Evolutionary conservation across 768 basidiomycete species (phyloP), one percentile per base, ranked within the genome.

Genomic region (Mycena galopus): DNA sequence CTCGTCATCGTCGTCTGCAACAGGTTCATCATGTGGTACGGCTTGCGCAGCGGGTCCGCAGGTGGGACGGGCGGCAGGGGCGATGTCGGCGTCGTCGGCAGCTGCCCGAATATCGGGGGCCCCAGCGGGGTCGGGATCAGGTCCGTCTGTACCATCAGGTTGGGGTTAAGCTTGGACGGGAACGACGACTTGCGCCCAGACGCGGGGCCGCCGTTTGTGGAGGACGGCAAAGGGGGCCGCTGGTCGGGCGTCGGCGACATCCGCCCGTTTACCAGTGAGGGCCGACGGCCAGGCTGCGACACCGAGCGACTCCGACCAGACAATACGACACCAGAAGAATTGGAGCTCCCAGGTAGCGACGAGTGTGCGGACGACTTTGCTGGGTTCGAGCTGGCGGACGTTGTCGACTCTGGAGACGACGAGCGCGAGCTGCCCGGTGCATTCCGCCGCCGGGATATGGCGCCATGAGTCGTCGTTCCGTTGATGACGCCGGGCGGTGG

Each of bases 1-100:
- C 90, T 91, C 42, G 86, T 88, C 90, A 97, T 97, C 30, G 95
- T 95, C 62, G 85, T 89, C 71, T 91, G 87, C 42, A 97, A 84
- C 27, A 95, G 88, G 71, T 86, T 85, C 95, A 97, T 96, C 88
- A 97, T 88, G 79, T 96, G 93, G 79, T 96, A 97, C 12, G 96
- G 96, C 77, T 96, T 93, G 51, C 94, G 88, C 59, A 94, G 84
- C 27, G 92, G 86, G 75, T 96, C 94, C 7, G 85, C 83, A 8
- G 95, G 95, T 27, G 93, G 87, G 19, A 86, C 81, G 2, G 93
- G 90, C 8, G 95, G 95, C 42, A 95, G 86, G 4, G 94, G 93
- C 3, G 95, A 95, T 53, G 87, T 88, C 8, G 95, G 95, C 3
- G 93, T 93, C 16, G 90, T 91, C 37, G 91, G 93, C 14, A 93